Evolutionary conservation across 306 rosid species (phyloP).

Genomic region (Castanea mollissima): DNA sequence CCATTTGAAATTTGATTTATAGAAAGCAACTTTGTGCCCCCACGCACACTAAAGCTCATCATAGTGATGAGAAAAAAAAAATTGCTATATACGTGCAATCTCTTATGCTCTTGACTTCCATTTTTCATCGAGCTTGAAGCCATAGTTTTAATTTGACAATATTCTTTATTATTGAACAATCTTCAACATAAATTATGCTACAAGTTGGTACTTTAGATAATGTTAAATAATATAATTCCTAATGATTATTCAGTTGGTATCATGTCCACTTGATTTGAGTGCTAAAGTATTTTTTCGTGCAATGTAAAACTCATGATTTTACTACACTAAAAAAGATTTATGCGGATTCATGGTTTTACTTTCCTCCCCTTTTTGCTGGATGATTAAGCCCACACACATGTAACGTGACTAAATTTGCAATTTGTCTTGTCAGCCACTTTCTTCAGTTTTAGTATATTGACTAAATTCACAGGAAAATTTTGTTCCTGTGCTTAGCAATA

Average conservation of each 20-base stretch:
- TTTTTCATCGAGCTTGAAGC: slow-evolving; percentile 14
- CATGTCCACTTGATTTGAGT: slow-evolving; percentile 5
- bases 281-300: not conserved
- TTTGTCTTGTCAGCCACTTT: too few relatives aligned
- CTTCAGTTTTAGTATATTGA: too few relatives aligned
- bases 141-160: not conserved
- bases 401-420: not conserved
- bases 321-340: not conserved
- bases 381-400: not conserved
- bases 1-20: slow-evolving; percentile 18
- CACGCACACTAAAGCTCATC: slow-evolving; percentile 25
- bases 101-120: not conserved
- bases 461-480: too few relatives aligned
- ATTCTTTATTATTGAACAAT: not conserved
- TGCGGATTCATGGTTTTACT: too few relatives aligned
- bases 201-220: slow-evolving; percentile 41
- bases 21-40: slow-evolving; percentile 11
- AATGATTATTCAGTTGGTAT: slow-evolving; percentile 24
- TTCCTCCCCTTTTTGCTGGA: not conserved
- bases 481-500: too few relatives aligned
- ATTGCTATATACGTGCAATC: not conserved
- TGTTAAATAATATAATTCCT: slow-evolving; percentile 16
- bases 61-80: slow-evolving; percentile 3
- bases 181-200: not conserved
- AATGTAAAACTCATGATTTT: not conserved